Conservation (phyloP, 2,329 filamentous ascomycete species). For the Aspergillus novofumigatus region DNA sequence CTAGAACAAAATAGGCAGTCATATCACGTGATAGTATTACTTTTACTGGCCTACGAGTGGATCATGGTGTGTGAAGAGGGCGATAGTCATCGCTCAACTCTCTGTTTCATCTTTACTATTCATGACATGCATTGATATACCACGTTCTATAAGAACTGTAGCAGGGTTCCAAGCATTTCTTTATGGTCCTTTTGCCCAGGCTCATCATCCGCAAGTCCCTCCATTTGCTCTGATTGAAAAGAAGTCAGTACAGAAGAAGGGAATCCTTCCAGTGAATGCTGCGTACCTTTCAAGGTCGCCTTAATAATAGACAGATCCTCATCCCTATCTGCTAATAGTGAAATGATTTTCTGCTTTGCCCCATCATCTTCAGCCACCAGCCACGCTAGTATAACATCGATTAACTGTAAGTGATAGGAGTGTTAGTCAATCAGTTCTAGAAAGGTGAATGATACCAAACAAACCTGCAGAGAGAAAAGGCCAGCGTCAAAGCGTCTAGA, state of each 20-base stretch:
- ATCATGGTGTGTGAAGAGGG: neutral
- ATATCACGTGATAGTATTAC: slow-evolving; percentile 18
- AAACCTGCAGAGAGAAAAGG: slow-evolving; percentile 69
- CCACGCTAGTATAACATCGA: slow-evolving; percentile 87
- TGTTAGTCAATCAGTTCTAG: neutral
- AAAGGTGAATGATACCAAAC: slow-evolving; percentile 2
- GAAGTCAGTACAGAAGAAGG: slow-evolving; percentile 12
- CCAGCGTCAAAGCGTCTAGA: slow-evolving; percentile 76
- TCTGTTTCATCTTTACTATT: neutral
- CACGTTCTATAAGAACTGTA: slow-evolving; percentile 33
- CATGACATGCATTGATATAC: neutral
- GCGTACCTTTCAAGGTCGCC: slow-evolving; percentile 60
- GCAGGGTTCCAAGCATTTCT: slow-evolving; percentile 63
- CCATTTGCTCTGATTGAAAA: slow-evolving; percentile 52
- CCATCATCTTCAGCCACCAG: slow-evolving; percentile 83
- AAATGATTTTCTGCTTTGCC: slow-evolving; percentile 60
- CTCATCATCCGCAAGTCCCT: slow-evolving; percentile 53
- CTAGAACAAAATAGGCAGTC: slow-evolving; percentile 5
- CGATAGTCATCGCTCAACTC: neutral
- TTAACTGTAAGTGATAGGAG: slow-evolving; percentile 43
- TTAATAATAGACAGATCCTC: slow-evolving; percentile 62
- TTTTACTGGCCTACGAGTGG: neutral
- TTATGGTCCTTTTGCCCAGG: slow-evolving; percentile 52
- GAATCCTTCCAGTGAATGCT: neutral
- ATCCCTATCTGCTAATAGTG: slow-evolving; percentile 63